Percentiles rank a stretch among this genome's conserved stretches.
Evolutionary conservation across 2,329 filamentous ascomycete genomes (phyloP).

Genomic region (Uncinocarpus reesii): DNA sequence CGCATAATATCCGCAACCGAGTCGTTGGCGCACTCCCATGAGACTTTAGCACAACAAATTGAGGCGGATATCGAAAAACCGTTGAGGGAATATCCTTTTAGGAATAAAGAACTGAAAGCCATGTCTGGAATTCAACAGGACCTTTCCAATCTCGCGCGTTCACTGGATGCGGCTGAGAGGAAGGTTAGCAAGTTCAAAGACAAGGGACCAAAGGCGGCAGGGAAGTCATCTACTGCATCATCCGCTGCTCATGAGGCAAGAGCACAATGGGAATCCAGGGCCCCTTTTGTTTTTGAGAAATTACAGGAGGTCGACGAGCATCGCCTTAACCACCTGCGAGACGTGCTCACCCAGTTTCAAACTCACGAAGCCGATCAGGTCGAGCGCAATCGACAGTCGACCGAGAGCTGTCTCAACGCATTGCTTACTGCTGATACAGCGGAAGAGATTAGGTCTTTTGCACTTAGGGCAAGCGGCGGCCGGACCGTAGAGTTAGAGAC

Average conservation of each 20-base stretch:
- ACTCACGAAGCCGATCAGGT: conserved; percentile 86
- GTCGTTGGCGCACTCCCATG: conserved; percentile 71
- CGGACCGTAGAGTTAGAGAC: conserved; percentile 25
- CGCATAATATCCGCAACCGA: conserved; percentile 73
- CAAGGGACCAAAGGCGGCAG: conserved; percentile 62
- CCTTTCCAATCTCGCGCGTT: conserved; percentile 66
- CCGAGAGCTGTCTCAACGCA: conserved; percentile 69
- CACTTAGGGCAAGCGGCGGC: conserved; percentile 31
- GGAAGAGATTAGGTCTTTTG: conserved; percentile 60
- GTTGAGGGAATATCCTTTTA: conserved; percentile 62
- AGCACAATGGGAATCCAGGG: conserved; percentile 85
- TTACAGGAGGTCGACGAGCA: conserved; percentile 85
- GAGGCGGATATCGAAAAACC: conserved; percentile 80
- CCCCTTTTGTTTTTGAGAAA: conserved; percentile 87
- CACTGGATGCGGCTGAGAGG: conserved; percentile 73
- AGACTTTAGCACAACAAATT: conserved; percentile 67
- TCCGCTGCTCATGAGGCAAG: conserved; percentile 65
- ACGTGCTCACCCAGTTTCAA: conserved; percentile 82
- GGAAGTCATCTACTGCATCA: conserved; percentile 66
- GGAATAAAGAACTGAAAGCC: conserved; percentile 64
- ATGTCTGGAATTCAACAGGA: conserved; percentile 76
- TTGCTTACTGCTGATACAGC: conserved; percentile 78
- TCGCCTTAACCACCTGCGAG: conserved; percentile 77
- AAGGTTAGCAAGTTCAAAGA: conserved; percentile 73
- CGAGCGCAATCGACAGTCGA: conserved; percentile 61